Base-by-base conservation (phyloP, 208 protist species). In the Trypanosoma conorhini region DNA sequence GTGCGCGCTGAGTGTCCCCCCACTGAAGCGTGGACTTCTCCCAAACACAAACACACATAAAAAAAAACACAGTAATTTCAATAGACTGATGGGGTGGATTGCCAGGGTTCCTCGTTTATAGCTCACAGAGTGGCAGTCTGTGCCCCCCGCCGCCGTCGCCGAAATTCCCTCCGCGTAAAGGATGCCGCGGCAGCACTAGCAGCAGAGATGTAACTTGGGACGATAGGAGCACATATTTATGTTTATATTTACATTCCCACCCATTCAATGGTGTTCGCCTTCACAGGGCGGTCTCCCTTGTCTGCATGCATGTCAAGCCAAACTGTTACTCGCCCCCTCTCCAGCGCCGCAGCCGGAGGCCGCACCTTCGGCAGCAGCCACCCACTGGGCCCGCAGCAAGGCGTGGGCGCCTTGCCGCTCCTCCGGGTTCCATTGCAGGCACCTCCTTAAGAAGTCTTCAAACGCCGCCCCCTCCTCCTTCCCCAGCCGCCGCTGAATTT, bases 371-470 rank as follows among this genome's bases (percentile, higher is more conserved):
- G 21, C 19, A 64, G 67, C 66, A 56, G 61, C 68, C 2, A 91
- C 33, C 85, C 85, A 91, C 13, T 46, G 52, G 9, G 73, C 58
- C 12, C 64, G 59, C 33, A 87, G 67, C 59, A 91, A 76, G 38
- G 67, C 57, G 13, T 70, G 52, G 22, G 85, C 82, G 21, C 64
- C 73, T 15, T 68, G 44, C 24, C 85, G 85, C 59, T 72, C 48
- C 0, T 72, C 62, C 9, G 85, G 80, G 50, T 88, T 80, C 85
- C 85, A 91, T 59, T 86, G 80, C 4, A 91, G 72, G 56, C 80
- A 85, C 28, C 62, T 60, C 19, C n/a, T 42, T 48, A 88, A 61
- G 26, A 91, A 86, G 5, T 22, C 3, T 57, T 84, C 80, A 59
- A 91, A 88, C 28, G 64, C 73, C 3, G 22, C 21, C 17, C 77